Conservation (phyloP, 2,329 filamentous ascomycete genomes). For the Paecilomyces sp. region DNA sequence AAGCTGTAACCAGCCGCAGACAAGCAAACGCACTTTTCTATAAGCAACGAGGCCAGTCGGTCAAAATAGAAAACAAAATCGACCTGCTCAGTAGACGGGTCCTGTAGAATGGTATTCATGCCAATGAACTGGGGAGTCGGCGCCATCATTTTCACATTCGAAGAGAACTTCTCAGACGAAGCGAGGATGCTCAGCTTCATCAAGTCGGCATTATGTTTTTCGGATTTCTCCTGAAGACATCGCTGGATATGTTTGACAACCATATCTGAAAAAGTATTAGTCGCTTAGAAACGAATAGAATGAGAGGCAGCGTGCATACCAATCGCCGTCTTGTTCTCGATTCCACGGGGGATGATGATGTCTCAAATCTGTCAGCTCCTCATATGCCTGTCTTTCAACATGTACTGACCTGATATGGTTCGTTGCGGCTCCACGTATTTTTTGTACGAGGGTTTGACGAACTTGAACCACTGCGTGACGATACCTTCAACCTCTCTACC, state of each 20-base stretch:
- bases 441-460: conserved; percentile 94
- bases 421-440: conserved; percentile 90
- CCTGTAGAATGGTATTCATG: conserved; percentile 86
- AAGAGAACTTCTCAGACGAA: conserved; percentile 64
- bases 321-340: conserved; percentile 92
- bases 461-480: conserved; percentile 96
- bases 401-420: conserved; percentile 62
- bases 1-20: conserved; percentile 2
- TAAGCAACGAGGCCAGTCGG: conserved; percentile 71
- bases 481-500: conserved; percentile 89
- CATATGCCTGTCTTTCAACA: not conserved
- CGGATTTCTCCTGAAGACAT: conserved; percentile 79
- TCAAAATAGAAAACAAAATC: conserved; percentile 99
- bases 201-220: conserved; percentile 71
- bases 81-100: conserved; percentile 69
- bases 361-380: conserved; percentile 42
- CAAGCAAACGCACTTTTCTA: conserved; percentile 52
- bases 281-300: not conserved
- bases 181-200: conserved; percentile 66
- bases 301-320: conserved; percentile 15
- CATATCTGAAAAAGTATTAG: conserved; percentile 55
- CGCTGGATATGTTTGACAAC: conserved; percentile 88
- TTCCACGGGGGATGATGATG: conserved; percentile 88
- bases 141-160: conserved; percentile 66
- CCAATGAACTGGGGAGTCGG: conserved; percentile 73